phyloP scores from a whole-genome alignment of 2,329 filamentous ascomycete genomes.

The Apiospora rasikravindrae region DNA sequence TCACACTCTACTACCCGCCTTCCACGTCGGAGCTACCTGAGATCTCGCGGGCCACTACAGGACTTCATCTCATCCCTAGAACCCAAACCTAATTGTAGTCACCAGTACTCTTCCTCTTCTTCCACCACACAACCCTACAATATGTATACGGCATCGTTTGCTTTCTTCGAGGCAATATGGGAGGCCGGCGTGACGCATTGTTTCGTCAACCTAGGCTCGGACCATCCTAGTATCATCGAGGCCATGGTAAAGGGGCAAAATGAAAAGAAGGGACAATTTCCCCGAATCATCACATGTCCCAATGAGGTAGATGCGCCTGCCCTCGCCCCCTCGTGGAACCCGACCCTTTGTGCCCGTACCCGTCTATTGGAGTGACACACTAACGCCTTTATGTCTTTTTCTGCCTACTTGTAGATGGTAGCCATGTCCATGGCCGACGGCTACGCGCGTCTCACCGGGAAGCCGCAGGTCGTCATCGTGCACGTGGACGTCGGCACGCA shows the following conservation, averaged over 20 bases:
- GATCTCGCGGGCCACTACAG: neutral
- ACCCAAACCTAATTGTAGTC: constrained; percentile 13
- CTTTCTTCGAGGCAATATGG: constrained; percentile 62
- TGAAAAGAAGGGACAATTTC: constrained; percentile 68
- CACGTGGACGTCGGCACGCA: constrained; percentile 86
- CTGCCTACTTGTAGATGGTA: constrained; percentile 66
- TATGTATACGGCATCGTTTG: constrained; percentile 69
- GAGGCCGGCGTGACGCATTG: constrained; percentile 43
- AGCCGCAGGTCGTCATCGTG: constrained; percentile 78
- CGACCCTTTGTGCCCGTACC: neutral
- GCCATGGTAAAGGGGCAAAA: constrained; percentile 79
- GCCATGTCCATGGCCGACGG: constrained; percentile 85
- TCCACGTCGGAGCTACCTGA: neutral
- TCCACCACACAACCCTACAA: constrained; percentile 25
- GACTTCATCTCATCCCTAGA: neutral
- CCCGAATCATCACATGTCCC: constrained; percentile 77
- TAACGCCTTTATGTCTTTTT: neutral
- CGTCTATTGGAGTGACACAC: neutral
- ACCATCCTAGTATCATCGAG: constrained; percentile 79
- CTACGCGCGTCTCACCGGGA: constrained; percentile 73
- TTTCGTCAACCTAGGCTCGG: constrained; percentile 71
- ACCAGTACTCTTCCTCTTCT: constrained; percentile 17
- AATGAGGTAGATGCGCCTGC: constrained; percentile 65
- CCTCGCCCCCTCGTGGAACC: neutral
- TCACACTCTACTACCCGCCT: neutral